Percentiles rank a stretch among this genome's conserved stretches.
phyloP scores from a whole-genome alignment of 1,284 basidiomycete species.

The Cerioporus squamosus region DNA sequence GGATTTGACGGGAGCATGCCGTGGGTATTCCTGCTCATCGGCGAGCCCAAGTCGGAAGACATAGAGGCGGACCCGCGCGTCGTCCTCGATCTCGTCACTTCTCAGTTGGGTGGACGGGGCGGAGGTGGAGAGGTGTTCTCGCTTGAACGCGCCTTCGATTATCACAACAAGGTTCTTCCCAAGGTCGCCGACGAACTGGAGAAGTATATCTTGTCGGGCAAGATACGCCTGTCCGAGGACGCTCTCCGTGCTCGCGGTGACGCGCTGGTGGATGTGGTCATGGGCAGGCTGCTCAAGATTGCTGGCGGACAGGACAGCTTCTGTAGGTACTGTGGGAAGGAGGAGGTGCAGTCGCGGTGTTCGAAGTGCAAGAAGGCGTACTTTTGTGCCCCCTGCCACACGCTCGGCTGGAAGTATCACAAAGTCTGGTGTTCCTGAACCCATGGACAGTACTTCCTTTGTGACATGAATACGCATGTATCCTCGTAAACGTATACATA shows the following conservation, averaged over 20 bases:
- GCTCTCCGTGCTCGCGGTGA: conserved; percentile 19
- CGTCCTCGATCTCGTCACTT: conserved; percentile 25
- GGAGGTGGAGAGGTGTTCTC: conserved; percentile 26
- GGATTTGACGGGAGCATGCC: conserved; percentile 20
- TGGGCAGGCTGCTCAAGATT: conserved; percentile 20
- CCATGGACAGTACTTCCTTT: not conserved
- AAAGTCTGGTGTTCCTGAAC: conserved; percentile 23
- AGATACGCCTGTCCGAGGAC: conserved; percentile 14
- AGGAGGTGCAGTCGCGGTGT: conserved; percentile 22
- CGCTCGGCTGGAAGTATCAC: conserved; percentile 29
- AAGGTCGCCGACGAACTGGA: conserved; percentile 22
- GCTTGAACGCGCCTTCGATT: conserved; percentile 26
- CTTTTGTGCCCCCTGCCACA: conserved; percentile 24
- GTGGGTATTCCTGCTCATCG: conserved; percentile 27
- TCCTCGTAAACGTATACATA: not conserved
- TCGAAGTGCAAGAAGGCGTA: conserved; percentile 26
- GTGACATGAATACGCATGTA: not conserved
- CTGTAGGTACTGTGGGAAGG: conserved; percentile 28
- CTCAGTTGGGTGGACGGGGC: conserved; percentile 28
- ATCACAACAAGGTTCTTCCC: conserved; percentile 25
- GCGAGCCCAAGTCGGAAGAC: conserved; percentile 16
- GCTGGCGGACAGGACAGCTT: conserved; percentile 23
- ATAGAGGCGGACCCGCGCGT: conserved; percentile 22
- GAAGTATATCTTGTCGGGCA: conserved; percentile 19
- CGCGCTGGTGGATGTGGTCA: conserved; percentile 14